Conservation (phyloP, 1,284 basidiomycete species). For the Puccinia horiana region DNA sequence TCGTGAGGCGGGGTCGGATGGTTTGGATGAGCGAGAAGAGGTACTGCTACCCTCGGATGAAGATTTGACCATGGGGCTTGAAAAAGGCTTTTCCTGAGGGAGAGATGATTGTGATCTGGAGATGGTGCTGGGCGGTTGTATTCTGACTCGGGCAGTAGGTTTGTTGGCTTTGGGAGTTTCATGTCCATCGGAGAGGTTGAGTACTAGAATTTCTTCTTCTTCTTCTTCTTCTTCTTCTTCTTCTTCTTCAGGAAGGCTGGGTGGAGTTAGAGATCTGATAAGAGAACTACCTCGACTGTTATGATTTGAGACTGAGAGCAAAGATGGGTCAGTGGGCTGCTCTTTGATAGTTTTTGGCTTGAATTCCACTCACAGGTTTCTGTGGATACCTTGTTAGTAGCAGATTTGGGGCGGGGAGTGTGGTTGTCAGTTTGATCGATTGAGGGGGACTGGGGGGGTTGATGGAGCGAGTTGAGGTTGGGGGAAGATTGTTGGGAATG, state of each 20-base stretch:
- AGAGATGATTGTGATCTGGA: neutral
- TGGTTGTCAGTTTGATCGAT: neutral
- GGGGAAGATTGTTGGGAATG: neutral
- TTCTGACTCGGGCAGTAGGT: neutral
- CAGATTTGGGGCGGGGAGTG: neutral
- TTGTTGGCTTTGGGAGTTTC: conserved; percentile 1
- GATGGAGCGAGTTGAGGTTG: neutral
- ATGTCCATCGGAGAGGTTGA: conserved; percentile 11
- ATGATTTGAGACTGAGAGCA: neutral
- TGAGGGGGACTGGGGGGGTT: neutral
- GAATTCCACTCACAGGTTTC: neutral
- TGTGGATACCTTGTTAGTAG: neutral
- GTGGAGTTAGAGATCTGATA: conserved; percentile 31
- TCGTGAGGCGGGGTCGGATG: conserved; percentile 24
- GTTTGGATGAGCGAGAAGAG: neutral
- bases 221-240: conserved; percentile 7
- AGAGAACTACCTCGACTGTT: conserved; percentile 10
- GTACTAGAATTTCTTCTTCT: neutral
- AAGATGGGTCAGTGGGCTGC: neutral
- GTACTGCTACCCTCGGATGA: conserved; percentile 23
- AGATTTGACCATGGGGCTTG: conserved; percentile 41
- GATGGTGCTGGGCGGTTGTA: neutral
- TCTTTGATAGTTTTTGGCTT: too few species aligned
- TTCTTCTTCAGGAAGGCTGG: conserved; percentile 4
- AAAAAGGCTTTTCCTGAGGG: neutral